These are phyloP conservation scores for Porphyrellus cyaneotinctus DNA, from an alignment of 768 basidiomycete genomes.

Conservation along the genomic window DNA sequence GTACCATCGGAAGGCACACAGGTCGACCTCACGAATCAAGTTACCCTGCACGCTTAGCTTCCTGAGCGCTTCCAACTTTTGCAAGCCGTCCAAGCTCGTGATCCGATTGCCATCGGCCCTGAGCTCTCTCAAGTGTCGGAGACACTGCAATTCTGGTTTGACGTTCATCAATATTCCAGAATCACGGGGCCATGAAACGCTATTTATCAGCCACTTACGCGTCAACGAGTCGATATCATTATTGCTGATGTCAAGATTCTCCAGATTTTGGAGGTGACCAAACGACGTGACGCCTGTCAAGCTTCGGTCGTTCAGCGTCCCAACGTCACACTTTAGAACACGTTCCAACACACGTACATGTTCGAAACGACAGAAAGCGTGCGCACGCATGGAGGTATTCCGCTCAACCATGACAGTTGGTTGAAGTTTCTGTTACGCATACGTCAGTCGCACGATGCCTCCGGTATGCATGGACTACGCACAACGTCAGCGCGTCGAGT, in stretches of 20 bases:
- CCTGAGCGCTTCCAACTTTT: slow-evolving; percentile 73
- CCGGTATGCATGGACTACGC: slow-evolving; percentile 32
- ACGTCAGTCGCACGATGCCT: slow-evolving; percentile 14
- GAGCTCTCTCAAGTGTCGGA: slow-evolving; percentile 84
- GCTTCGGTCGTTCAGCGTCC: slow-evolving; percentile 38
- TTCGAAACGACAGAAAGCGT: slow-evolving; percentile 77
- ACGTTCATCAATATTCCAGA: slow-evolving; percentile 7
- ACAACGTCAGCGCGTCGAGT: slow-evolving; percentile 75
- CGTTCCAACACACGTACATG: slow-evolving; percentile 39
- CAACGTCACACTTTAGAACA: slow-evolving; percentile 7
- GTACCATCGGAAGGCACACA: slow-evolving; percentile 64
- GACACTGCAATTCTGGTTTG: slow-evolving; percentile 69
- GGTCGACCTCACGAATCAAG: slow-evolving; percentile 56
- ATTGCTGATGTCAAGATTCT: slow-evolving; percentile 84
- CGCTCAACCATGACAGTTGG: slow-evolving; percentile 75
- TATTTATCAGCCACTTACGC: slow-evolving; percentile 51
- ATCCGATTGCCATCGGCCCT: slow-evolving; percentile 88
- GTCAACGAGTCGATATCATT: slow-evolving; percentile 86
- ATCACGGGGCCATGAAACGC: not conserved
- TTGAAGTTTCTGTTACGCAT: slow-evolving; percentile 57
- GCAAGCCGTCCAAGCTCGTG: slow-evolving; percentile 66
- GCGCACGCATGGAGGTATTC: slow-evolving; percentile 66
- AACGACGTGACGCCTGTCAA: slow-evolving; percentile 87
- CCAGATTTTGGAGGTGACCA: slow-evolving; percentile 79
- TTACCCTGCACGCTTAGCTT: slow-evolving; percentile 84